Evolutionary conservation across 2,329 filamentous ascomycete genomes (phyloP), one percentile per base, ranked within the genome.

Genomic region (Emericellopsis cladophorae): DNA sequence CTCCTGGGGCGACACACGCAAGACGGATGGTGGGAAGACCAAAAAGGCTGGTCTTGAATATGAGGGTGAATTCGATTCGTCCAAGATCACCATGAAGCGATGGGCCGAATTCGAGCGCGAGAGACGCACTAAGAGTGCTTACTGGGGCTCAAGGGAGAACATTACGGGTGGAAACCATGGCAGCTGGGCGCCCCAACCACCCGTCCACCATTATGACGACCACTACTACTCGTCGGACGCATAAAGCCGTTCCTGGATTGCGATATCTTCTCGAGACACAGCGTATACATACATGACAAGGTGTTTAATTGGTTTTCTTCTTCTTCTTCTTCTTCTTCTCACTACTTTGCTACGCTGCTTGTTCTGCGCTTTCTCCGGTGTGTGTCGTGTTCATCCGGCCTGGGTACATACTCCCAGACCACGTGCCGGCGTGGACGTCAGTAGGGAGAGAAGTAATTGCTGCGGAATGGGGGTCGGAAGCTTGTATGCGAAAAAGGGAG

Each of bases 51-150:
- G 86, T 26, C 79, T 88, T 46, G 89, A 90, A 54, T 82, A 82
- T 47, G 87, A 95, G 62, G 92, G 92, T 48, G 92, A 96, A 62
- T 98, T 98, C 54, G 93, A 98, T 62, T 93, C 84, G 61, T 93
- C 83, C 62, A 94, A 95, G 76, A 98, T 98, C 58, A 95, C 90
- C 31, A 98, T 98, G 92, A 95, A 95, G 72, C 71, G 92, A 52
- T 98, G 92, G 92, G 84, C 81, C 47, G 92, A 98, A 63, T 98
- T 96, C 57, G 92, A 98, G 69, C 67, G 74, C 15, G 74, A 79
- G 46, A 70, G 74, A 46, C 65, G 74, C 26, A 56, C 60, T 40
- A 65, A 62, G 48, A 64, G 55, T 51, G 63, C 64, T 46, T 73
- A 71, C 57, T 76, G 71, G 68, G 67, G 64, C 23, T 61, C 58